Evolutionary conservation across 768 basidiomycete genomes (phyloP).

Genomic region (Psilocybe cubensis): DNA sequence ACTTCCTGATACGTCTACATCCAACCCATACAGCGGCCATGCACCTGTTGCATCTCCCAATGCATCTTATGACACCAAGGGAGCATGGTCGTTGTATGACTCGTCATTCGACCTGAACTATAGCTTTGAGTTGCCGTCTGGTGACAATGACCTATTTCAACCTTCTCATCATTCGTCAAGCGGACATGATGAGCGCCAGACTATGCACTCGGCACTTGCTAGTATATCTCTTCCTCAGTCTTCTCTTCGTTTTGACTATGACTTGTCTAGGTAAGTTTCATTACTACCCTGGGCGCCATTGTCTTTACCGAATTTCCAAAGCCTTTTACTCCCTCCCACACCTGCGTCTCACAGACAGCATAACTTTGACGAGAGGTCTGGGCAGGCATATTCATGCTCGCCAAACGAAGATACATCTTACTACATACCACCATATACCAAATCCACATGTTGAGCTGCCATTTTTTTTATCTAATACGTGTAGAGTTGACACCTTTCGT

Average conservation of each 20-base stretch:
- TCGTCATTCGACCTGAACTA: neutral
- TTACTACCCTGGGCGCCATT: neutral
- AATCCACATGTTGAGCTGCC: neutral
- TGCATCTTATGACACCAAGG: neutral
- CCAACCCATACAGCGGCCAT: neutral
- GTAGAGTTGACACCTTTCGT: neutral
- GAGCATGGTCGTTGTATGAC: neutral
- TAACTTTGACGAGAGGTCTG: neutral
- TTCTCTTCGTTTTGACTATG: neutral
- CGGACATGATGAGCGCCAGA: neutral
- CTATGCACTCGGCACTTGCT: neutral
- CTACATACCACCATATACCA: neutral
- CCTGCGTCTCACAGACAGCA: neutral
- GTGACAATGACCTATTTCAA: neutral
- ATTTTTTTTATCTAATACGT: neutral
- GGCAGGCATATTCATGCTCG: neutral
- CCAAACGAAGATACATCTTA: neutral
- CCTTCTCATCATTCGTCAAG: neutral
- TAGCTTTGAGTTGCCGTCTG: neutral
- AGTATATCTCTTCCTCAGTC: neutral
- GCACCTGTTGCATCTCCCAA: neutral
- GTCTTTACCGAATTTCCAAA: neutral
- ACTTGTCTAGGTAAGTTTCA: neutral
- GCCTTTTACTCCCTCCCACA: neutral
- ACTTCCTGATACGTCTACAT: neutral